Evolutionary conservation across 2,329 filamentous ascomycete genomes (phyloP), one percentile per base, ranked within the genome.

Genomic region (Stromatinia cepivora): DNA sequence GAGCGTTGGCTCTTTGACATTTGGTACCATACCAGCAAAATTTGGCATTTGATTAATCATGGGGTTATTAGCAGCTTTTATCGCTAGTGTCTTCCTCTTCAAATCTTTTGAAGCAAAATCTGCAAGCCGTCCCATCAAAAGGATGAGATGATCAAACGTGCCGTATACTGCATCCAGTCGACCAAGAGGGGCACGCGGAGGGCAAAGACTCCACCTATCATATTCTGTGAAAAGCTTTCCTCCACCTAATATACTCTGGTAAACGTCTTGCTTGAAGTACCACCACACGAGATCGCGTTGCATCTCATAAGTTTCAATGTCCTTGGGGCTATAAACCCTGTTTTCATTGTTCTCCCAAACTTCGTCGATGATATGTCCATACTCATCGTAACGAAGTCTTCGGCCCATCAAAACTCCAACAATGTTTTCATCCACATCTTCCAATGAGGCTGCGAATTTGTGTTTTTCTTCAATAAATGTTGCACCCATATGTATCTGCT

Each of bases 261-360:
- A 96, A 11, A 92, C 88, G 78, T 98, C 95, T 83, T 97, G 95
- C 79, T 97, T 97, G 75, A 87, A 90, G 78, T 94, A 97, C 92
- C 93, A 97, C 94, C 94, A 99, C 77, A 91, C 96, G 7, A 98
- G 81, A 80, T 98, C 95, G 72, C 91, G 88, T 52, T 95, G 84
- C 22, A 91, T 90, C 76, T 95, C 91, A 76, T 92, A 97, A 53
- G 87, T 89, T 71, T 92, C 89, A 61, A 97, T 85, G 71, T 98
- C 94, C 71, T 82, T 84, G 48, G 72, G 65, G 1, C 76, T 73
- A 52, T 75, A 78, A 22, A 71, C 61, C 66, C 71, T 74, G 25
- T 58, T 69, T 48, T 65, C 61, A 8, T 53, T 66, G 39, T 66
- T 31, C 15, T 72, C 70, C 17, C 66, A 39, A n/a, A 48, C 34